Base-by-base conservation (phyloP, 768 basidiomycete genomes). In the Holtermanniella nyarrowii region DNA sequence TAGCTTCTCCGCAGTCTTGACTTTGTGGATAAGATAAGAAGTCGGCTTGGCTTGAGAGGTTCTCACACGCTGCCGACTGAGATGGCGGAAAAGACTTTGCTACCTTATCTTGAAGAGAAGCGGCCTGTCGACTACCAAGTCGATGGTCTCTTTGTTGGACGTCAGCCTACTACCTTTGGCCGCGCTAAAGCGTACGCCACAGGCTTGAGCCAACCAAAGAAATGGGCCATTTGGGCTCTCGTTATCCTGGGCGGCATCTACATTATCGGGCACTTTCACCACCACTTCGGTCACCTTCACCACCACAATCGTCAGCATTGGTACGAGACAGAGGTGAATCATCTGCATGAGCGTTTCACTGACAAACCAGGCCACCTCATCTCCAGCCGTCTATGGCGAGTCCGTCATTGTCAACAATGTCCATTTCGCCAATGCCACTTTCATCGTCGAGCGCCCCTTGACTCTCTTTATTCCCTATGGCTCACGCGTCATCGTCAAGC, bases 351-450 rank as follows among this genome's bases (percentile, higher is more conserved):
- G 10, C 27, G 4, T 26, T 12, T 26, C 46, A 20, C 27, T 48
- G 24, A 48, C 46, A 4, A 18, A 14, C 21, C 12, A 48, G 27
- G 25, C 46, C 26, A 48, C 46, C 4, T 3, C 37, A 23, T 21
- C 14, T 18, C 27, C 46, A 3, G 47, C 50, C 7, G n/a, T 39
- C 1, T 55, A 56, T 22, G 55, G n/a, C 13, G 24, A 22, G 14
- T 1, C 49, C 13, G 23, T 51, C n/a, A 21, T 26, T 21, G 20
- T 44, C 41, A 49, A 41, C 24, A 49, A 45, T 12, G 40, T 52
- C 44, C 25, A 27, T 3, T 40, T 44, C 31, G 56, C 58, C 52
- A 63, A 59, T 27, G 61, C 61, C 5, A 22, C 57, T 0, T 57
- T 59, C 52, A 22, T 53, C 21, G 37, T 54, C 24, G 14, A 43